These are phyloP conservation scores for Isabelozyma gotoi DNA, from an alignment of 805 yeast genomes.

Conservation along the genomic window DNA sequence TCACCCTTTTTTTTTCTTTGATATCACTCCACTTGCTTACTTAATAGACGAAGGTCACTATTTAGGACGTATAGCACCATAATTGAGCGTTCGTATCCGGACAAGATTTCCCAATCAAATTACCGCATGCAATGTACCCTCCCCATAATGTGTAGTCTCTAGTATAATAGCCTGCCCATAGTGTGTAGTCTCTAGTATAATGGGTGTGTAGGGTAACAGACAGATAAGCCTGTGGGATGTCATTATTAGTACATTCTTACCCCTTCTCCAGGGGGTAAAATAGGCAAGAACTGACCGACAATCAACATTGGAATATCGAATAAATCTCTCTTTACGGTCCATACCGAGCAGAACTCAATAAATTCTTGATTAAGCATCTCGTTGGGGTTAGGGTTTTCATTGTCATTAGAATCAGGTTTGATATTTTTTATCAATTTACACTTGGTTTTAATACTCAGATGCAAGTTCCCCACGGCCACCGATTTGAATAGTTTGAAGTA, in stretches of 20 bases:
- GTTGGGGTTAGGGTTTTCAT: slow-evolving; percentile 4
- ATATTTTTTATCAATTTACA: slow-evolving; percentile 45
- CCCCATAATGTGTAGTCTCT: too few relatives aligned
- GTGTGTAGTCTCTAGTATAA: too few relatives aligned
- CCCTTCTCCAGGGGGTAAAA: slow-evolving; percentile 41
- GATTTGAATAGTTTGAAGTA: slow-evolving; percentile 72
- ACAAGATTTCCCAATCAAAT: not conserved
- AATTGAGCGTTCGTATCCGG: too few relatives aligned
- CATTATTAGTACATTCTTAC: slow-evolving; percentile 26
- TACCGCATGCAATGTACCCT: too few relatives aligned
- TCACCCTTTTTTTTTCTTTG: too few relatives aligned
- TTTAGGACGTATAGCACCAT: too few relatives aligned
- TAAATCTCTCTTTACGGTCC: slow-evolving; percentile 83
- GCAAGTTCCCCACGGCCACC: slow-evolving; percentile 67
- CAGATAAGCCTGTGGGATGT: too few relatives aligned
- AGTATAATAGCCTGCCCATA: too few relatives aligned
- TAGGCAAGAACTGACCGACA: slow-evolving; percentile 78
- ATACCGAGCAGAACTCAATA: slow-evolving; percentile 71
- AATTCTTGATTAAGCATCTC: slow-evolving; percentile 15
- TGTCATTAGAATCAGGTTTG: slow-evolving; percentile 10
- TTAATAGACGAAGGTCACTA: too few relatives aligned
- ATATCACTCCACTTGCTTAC: not conserved
- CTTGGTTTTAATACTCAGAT: slow-evolving; percentile 50
- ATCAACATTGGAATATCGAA: slow-evolving; percentile 84
- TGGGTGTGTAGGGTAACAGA: too few relatives aligned